phyloP scores from a whole-genome alignment of 805 yeast species.

The Ogataea salicorniae region DNA sequence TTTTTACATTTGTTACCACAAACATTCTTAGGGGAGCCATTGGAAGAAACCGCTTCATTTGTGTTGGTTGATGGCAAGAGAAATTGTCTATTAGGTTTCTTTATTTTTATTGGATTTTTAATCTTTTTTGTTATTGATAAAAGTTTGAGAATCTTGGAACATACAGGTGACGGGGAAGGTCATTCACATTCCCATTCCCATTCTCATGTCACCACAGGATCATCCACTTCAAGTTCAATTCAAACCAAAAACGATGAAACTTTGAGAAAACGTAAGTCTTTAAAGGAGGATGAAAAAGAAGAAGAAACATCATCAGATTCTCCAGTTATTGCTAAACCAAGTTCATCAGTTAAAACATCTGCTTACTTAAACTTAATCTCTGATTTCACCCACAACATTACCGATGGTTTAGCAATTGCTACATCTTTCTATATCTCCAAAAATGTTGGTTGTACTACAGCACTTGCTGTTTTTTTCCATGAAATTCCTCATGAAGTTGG shows the following conservation, averaged over 20 bases:
- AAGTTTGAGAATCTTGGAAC: slow-evolving; percentile 44
- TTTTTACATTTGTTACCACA: slow-evolving; percentile 70
- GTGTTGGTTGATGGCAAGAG: slow-evolving; percentile 48
- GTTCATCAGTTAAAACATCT: slow-evolving; percentile 39
- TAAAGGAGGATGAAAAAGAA: slow-evolving; percentile 20
- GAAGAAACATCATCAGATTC: slow-evolving; percentile 9
- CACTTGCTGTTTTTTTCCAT: slow-evolving; percentile 67
- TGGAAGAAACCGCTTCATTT: slow-evolving; percentile 37
- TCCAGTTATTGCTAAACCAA: slow-evolving; percentile 31
- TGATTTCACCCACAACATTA: slow-evolving; percentile 68
- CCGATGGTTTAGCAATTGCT: slow-evolving; percentile 73
- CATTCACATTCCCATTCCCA: slow-evolving; percentile 46
- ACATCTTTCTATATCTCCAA: slow-evolving; percentile 61
- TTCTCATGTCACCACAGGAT: slow-evolving; percentile 15
- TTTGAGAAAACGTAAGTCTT: slow-evolving; percentile 13
- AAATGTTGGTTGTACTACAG: slow-evolving; percentile 60
- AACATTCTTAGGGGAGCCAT: slow-evolving; percentile 49
- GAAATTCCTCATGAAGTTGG: slow-evolving; percentile 82
- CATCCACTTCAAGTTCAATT: slow-evolving; percentile 13
- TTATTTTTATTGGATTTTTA: slow-evolving; percentile 57
- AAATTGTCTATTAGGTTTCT: slow-evolving; percentile 45
- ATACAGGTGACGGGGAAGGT: slow-evolving; percentile 29
- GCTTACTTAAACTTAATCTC: slow-evolving; percentile 65
- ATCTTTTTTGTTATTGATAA: slow-evolving; percentile 61
- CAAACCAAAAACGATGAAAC: slow-evolving; percentile 7